Evolutionary conservation across 805 yeast genomes (phyloP).

Genomic region (Starmerella cellae): DNA sequence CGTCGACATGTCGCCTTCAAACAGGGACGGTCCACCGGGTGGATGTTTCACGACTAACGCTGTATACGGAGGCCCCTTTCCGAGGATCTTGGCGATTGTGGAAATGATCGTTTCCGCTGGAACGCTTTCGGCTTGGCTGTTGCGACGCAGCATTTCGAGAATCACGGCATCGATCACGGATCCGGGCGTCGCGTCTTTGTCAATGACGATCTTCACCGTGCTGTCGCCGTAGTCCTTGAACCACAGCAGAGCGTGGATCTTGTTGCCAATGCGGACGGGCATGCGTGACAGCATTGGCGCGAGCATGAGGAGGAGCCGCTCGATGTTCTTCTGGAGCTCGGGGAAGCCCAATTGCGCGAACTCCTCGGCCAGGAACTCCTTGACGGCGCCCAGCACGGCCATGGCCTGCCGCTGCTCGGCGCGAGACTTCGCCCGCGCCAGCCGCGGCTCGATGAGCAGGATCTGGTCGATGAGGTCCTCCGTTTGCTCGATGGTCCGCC

Average conservation of each 20-base stretch:
- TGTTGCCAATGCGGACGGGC: slow-evolving; percentile 1
- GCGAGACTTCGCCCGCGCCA: background rate
- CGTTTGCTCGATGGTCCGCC: background rate
- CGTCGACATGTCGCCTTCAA: background rate
- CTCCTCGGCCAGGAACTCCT: background rate
- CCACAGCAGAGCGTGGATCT: background rate
- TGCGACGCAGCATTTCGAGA: background rate
- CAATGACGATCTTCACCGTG: background rate
- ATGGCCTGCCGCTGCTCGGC: background rate
- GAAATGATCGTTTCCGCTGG: background rate
- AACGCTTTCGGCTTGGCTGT: background rate
- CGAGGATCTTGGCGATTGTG: background rate
- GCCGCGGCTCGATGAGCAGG: slow-evolving; percentile 2
- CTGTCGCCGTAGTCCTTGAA: background rate
- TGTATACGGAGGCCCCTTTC: background rate
- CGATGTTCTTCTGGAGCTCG: background rate
- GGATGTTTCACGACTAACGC: background rate
- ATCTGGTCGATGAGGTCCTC: slow-evolving; percentile 1
- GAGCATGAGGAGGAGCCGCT: background rate
- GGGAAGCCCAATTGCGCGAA: background rate
- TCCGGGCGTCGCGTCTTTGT: background rate
- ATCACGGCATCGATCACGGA: background rate
- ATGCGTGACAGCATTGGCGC: background rate
- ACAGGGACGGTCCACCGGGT: background rate
- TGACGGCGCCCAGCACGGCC: background rate